Evolutionary conservation across 2,329 filamentous ascomycete genomes (phyloP), one percentile per base, ranked within the genome.

Genomic region (Aspergillus brasiliensis): DNA sequence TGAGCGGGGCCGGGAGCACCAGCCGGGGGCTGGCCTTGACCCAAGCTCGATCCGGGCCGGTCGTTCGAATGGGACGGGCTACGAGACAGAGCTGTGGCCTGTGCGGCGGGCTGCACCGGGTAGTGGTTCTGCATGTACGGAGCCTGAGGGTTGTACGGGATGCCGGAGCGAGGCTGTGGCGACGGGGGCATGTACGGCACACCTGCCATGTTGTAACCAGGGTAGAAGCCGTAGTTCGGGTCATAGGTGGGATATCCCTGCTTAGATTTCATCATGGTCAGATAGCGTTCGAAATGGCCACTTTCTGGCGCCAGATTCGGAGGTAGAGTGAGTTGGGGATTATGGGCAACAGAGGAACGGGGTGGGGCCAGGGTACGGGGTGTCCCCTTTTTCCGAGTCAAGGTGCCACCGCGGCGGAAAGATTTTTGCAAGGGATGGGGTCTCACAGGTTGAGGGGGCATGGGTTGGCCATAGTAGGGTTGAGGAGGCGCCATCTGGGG

Each of bases 11-110:
- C 78, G 15, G 83, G 80, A 42, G 90, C 82, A 19, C 78, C 73
- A 17, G 79, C 70, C 11, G 80, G 75, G 52, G 77, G 75, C 48
- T 78, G 79, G 73, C 87, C 75, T 81, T 91, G 84, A 48, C 84
- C 83, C 31, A 87, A 76, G 67, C 84, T 86, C 42, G 86, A 87
- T 8, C 80, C 77, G 17, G 86, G 85, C 63, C 85, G 81, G 77
- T 91, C 90, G 25, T 88, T 69, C 77, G 91, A 91, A 58, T 95
- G 91, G 2, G 92, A 96, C 2, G 90, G 86, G 62, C 87, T 92
- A 68, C 93, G 89, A 2, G 93, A 95, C 89, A 97, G 93, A 42
- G 81, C 80, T 59, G 85, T 79, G 63, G 88, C 83, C 74, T 89
- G 85, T 62, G 81, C 85, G 64, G 78, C 78, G 57, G 73, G 76